These are phyloP conservation scores for Solanum pimpinellifolium DNA, from an alignment of 257 asterid species.

Conservation along the genomic window DNA sequence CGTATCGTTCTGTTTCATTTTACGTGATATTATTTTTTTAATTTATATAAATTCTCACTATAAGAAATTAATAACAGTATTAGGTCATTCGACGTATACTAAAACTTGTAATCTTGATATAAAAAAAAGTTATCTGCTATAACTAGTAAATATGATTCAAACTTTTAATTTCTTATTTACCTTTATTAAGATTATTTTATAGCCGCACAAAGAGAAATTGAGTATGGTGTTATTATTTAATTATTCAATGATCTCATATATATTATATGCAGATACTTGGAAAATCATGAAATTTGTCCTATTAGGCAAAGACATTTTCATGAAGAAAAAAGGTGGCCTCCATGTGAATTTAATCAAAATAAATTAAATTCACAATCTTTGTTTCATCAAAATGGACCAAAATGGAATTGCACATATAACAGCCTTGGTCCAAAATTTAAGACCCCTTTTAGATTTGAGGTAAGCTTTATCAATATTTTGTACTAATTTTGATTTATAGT, in stretches of 20 bases:
- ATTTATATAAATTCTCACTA: neutral
- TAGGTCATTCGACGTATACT: neutral
- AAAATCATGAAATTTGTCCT: conserved; percentile 9
- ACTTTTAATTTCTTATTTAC: neutral
- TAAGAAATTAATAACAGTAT: neutral
- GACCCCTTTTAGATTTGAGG: conserved; percentile 23
- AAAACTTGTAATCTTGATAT: neutral
- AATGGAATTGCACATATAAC: conserved; percentile 10
- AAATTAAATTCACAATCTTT: conserved; percentile 2
- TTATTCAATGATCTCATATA: no score
- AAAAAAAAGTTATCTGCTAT: neutral
- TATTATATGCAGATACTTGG: neutral
- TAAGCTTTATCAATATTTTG: neutral
- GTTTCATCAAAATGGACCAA: neutral
- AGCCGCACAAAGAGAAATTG: neutral
- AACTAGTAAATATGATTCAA: neutral
- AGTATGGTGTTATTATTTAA: neutral
- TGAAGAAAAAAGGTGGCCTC: conserved; percentile 65
- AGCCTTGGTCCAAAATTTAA: conserved; percentile 9
- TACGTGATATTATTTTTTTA: neutral
- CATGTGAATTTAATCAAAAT: conserved; percentile 19
- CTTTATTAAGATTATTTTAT: neutral
- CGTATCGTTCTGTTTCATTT: neutral
- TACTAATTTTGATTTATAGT: neutral
- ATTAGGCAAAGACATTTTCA: conserved; percentile 29